A percentile compares a stretch with the other conserved stretches of the same genome.
Conservation (phyloP, 2,329 filamentous ascomycete species). For the Phialophora macrospora region DNA sequence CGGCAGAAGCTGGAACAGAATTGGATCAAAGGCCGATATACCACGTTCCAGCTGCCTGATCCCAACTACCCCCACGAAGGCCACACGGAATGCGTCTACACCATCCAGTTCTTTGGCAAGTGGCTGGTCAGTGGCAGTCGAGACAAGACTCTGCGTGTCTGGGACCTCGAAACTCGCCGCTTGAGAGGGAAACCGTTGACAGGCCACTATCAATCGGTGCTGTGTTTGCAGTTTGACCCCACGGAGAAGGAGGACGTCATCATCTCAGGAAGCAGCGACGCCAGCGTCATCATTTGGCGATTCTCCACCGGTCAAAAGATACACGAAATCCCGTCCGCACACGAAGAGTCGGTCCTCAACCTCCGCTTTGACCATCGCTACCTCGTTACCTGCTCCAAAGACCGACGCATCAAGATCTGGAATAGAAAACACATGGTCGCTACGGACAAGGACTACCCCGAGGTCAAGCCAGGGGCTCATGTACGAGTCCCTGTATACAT, state of each 20-base stretch:
- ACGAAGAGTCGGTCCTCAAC: constrained; percentile 90
- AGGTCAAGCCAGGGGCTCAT: constrained; percentile 39
- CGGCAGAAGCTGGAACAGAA: constrained; percentile 84
- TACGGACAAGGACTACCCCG: constrained; percentile 52
- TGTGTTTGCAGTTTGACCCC: constrained; percentile 94
- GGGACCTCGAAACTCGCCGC: constrained; percentile 82
- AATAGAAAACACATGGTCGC: constrained; percentile 71
- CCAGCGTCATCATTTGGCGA: constrained; percentile 85
- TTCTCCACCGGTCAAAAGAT: constrained; percentile 89
- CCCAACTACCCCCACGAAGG: constrained; percentile 78
- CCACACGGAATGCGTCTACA: constrained; percentile 92
- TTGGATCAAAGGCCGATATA: constrained; percentile 81
- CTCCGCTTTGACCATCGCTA: constrained; percentile 90
- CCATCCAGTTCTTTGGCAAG: constrained; percentile 82
- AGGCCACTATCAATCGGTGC: constrained; percentile 82
- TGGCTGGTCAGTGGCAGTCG: constrained; percentile 92
- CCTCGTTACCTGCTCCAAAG: constrained; percentile 95
- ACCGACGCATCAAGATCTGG: constrained; percentile 96
- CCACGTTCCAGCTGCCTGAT: constrained; percentile 89
- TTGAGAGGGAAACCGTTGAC: constrained; percentile 73
- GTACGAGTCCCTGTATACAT: constrained; percentile 59
- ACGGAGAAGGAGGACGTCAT: constrained; percentile 85
- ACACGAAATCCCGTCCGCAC: constrained; percentile 75
- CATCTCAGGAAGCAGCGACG: constrained; percentile 94
- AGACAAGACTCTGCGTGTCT: constrained; percentile 84